Base-by-base conservation (phyloP, 805 yeast genomes). In the Hanseniaspora meyeri region DNA sequence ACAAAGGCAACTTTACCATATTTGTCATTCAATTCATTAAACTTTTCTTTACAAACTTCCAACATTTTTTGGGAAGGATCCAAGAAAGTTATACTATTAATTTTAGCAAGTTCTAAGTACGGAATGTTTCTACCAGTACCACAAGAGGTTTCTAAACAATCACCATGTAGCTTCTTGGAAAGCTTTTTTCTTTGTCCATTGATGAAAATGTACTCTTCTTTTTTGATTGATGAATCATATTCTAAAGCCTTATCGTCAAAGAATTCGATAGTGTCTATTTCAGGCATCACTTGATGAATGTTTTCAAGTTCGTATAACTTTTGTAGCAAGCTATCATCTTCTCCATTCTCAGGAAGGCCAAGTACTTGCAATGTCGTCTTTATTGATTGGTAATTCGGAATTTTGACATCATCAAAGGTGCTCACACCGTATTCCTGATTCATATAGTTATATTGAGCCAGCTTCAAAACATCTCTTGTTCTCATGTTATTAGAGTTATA, bases 51-150 rank as follows among this genome's bases (percentile, higher is more conserved):
- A 0, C 96, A 78, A 12, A 83, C 76, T 61, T 85, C 86, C 72
- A 93, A 81, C 98, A 93, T 93, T 58, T 83, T 81, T 47, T 74
- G 67, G 0, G 97, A 85, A 1, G 96, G 78, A 67, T 93, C 98
- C 49, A 90, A 70, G 62, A 86, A 87, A 0, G 97, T 91, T 40
- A 87, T 77, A 0, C 96, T 85, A 49, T 77, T 75, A 34, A 91
- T 71, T 31, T 72, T 66, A 1, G 77, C 74, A 20, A 82, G 77
- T 54, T 82, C 77, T 62, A 88, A 70, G 66, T 83, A 90, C 49
- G 83, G 82, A 57, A 91, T 77, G 66, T 93, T 93, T 68, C 97
- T 77, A 7, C 98, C 97, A 0, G 98, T 93, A 58, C 98, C 98
- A 65, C 95, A 87, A 0, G 97, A 84, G 11, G 91, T 93, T 68